A percentile compares a stretch with the other conserved stretches of the same genome.
These are phyloP conservation scores for Gracilariopsis chorda DNA, from an alignment of 23 red algal species.

Conservation along the genomic window DNA sequence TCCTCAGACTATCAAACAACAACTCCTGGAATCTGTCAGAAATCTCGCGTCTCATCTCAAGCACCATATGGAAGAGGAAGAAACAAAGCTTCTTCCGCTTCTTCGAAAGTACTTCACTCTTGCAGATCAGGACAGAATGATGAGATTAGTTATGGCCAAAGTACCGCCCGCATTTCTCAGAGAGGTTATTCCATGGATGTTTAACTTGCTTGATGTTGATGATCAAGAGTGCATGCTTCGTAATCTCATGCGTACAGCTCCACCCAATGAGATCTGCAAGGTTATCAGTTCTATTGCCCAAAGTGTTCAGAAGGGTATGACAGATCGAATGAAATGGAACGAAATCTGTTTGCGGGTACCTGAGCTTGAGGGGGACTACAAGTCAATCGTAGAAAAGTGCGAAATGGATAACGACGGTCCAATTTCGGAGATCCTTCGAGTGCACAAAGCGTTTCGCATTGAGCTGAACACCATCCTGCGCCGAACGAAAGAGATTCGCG, in stretches of 20 bases:
- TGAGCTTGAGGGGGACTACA: conserved; percentile 60
- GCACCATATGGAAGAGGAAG: conserved; percentile 85
- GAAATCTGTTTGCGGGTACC: conserved; percentile 87
- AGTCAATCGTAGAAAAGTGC: conserved; percentile 17
- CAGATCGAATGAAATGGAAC: conserved; percentile 80
- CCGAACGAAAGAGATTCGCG: conserved; percentile 37
- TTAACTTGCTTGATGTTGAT: conserved; percentile 67
- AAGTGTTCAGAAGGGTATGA: conserved; percentile 63
- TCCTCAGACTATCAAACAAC: background rate
- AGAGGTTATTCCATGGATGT: conserved; percentile 96
- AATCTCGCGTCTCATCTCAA: conserved; percentile 39
- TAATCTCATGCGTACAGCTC: conserved; percentile 73
- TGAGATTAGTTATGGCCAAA: conserved; percentile 74
- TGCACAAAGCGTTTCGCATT: conserved; percentile 98
- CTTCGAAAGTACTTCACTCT: conserved; percentile 79
- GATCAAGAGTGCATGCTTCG: conserved; percentile 89
- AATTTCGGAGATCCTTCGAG: conserved; percentile 84
- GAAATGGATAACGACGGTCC: conserved; percentile 68
- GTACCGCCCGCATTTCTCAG: conserved; percentile 80
- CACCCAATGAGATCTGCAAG: conserved; percentile 45
- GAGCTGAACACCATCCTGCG: conserved; percentile 78
- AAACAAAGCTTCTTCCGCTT: conserved; percentile 84
- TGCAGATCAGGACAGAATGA: conserved; percentile 90
- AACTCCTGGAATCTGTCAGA: conserved; percentile 17
- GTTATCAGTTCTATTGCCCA: conserved; percentile 29